Conservation (phyloP, 2,329 filamentous ascomycete genomes). For the Chaetomium strumarium region DNA sequence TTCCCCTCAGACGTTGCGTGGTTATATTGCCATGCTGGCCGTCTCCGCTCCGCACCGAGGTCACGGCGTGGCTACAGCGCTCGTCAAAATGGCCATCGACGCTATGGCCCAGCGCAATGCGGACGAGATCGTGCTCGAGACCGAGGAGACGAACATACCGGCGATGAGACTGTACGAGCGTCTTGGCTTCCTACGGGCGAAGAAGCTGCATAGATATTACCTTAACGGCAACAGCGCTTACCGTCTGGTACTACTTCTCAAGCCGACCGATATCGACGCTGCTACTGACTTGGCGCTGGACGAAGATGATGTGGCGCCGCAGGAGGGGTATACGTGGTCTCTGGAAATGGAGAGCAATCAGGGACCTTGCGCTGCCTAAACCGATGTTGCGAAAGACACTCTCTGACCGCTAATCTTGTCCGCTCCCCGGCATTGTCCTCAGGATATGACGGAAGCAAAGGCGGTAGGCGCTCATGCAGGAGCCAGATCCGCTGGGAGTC, state of each 20-base stretch:
- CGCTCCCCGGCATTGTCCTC: too few relatives aligned
- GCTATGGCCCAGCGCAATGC: slow-evolving; percentile 79
- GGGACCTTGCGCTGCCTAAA: not conserved
- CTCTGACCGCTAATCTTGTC: not conserved
- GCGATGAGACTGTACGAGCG: slow-evolving; percentile 91
- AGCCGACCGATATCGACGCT: slow-evolving; percentile 41
- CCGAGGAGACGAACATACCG: slow-evolving; percentile 84
- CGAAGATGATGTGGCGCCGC: slow-evolving; percentile 21
- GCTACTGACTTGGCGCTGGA: slow-evolving; percentile 33
- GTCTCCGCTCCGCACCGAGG: slow-evolving; percentile 75
- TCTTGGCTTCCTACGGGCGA: slow-evolving; percentile 85
- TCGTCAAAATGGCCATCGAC: slow-evolving; percentile 87
- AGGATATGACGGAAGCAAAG: not conserved
- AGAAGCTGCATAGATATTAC: slow-evolving; percentile 91
- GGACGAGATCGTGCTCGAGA: slow-evolving; percentile 93
- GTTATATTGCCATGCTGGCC: slow-evolving; percentile 99
- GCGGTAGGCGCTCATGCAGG: not conserved
- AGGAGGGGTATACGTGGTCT: not conserved
- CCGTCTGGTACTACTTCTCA: slow-evolving; percentile 75
- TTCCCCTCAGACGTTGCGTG: slow-evolving; percentile 65
- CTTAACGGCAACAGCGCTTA: slow-evolving; percentile 95
- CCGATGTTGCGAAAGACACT: not conserved
- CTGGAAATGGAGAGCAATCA: too few relatives aligned
- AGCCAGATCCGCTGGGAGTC: too few relatives aligned
- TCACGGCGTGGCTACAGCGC: slow-evolving; percentile 76